Evolutionary conservation across 176 grass and related monocot species (phyloP).

Genomic region (Hyparrhenia diplandra): DNA sequence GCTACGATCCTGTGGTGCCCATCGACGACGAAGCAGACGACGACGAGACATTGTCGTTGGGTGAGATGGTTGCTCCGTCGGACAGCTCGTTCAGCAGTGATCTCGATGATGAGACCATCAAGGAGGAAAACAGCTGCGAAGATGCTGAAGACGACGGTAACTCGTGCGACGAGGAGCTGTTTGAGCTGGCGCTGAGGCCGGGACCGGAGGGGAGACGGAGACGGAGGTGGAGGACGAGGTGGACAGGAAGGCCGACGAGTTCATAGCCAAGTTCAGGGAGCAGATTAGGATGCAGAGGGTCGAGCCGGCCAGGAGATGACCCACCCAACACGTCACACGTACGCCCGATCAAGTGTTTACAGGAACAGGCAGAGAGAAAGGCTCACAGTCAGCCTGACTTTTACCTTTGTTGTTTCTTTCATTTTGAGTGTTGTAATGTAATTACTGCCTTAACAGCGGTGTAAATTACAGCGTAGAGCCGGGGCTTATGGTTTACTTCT

Average conservation of each 20-base stretch:
- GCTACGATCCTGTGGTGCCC: slow-evolving; percentile 2
- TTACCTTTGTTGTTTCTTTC: neutral
- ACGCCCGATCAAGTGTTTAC: neutral
- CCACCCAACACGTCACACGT: neutral
- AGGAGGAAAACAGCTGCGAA: neutral
- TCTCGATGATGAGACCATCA: neutral
- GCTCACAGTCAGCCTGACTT: neutral
- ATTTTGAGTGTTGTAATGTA: neutral
- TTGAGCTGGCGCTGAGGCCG: slow-evolving; percentile 37
- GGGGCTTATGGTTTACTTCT: neutral
- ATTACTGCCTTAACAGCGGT: neutral
- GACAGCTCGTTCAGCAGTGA: slow-evolving; percentile 42
- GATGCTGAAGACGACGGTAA: slow-evolving; percentile 6
- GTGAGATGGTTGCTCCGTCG: slow-evolving; percentile 10
- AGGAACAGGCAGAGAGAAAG: too few relatives aligned
- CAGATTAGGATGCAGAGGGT: slow-evolving; percentile 79
- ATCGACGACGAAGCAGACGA: neutral
- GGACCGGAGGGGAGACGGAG: slow-evolving; percentile 5
- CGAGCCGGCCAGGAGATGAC: slow-evolving; percentile 31
- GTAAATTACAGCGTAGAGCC: neutral
- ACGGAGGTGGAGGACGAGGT: slow-evolving; percentile 50
- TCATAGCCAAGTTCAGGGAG: slow-evolving; percentile 94
- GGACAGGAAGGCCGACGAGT: slow-evolving; percentile 91
- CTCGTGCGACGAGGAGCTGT: slow-evolving; percentile 48
- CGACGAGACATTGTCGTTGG: neutral